phyloP scores from a whole-genome alignment of 2,329 filamentous ascomycete species.

The Colletotrichum cordylinicola region DNA sequence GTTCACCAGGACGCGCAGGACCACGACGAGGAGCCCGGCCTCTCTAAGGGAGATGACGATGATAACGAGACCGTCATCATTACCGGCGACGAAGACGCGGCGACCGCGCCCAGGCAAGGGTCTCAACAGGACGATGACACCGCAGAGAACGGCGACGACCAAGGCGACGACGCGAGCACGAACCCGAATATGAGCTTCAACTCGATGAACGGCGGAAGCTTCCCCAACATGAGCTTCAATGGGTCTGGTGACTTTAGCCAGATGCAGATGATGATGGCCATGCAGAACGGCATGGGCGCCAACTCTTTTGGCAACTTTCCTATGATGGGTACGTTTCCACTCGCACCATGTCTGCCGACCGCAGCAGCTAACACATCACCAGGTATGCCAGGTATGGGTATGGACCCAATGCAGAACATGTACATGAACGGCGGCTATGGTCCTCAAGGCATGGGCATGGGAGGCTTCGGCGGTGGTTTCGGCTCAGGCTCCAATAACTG shows the following conservation, averaged over 20 bases:
- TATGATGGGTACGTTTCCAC: slow-evolving; percentile 81
- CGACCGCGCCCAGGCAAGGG: not conserved
- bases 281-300: slow-evolving; percentile 71
- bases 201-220: slow-evolving; percentile 50
- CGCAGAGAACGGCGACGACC: slow-evolving; percentile 24
- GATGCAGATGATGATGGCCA: slow-evolving; percentile 82
- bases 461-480: slow-evolving; percentile 70
- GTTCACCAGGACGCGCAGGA: not conserved
- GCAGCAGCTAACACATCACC: slow-evolving; percentile 31
- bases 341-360: not conserved
- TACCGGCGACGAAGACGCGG: slow-evolving; percentile 16
- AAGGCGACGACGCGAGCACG: slow-evolving; percentile 25
- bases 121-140: slow-evolving; percentile 15
- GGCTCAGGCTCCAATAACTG: slow-evolving; percentile 73
- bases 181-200: slow-evolving; percentile 40
- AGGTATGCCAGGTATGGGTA: slow-evolving; percentile 85
- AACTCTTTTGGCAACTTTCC: slow-evolving; percentile 65
- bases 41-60: slow-evolving; percentile 18
- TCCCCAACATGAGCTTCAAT: slow-evolving; percentile 64
- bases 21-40: not conserved
- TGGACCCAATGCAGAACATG: slow-evolving; percentile 83
- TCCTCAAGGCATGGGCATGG: slow-evolving; percentile 81
- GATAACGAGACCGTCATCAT: slow-evolving; percentile 20
- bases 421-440: slow-evolving; percentile 81
- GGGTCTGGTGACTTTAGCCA: slow-evolving; percentile 70